A percentile compares a stretch with the other conserved stretches of the same genome.
Evolutionary conservation across 1,284 basidiomycete genomes (phyloP).

Genomic region (Volvariella surrecta): DNA sequence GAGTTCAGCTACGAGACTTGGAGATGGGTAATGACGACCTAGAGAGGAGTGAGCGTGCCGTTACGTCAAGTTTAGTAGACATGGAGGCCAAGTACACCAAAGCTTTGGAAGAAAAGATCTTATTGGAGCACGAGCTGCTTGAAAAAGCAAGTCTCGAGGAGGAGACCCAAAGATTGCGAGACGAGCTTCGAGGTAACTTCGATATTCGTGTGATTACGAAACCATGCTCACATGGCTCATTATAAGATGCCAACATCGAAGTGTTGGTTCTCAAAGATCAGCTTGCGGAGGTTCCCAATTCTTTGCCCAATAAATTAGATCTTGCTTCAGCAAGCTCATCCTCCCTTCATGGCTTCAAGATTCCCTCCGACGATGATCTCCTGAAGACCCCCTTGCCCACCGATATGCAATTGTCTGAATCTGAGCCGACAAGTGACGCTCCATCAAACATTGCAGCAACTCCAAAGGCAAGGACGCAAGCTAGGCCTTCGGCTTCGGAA

Average conservation of each 20-base stretch:
- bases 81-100: constrained; percentile 87
- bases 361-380: constrained; percentile 35
- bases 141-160: constrained; percentile 89
- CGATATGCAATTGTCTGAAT: constrained; percentile 54
- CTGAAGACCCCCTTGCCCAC: constrained; percentile 47
- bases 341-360: constrained; percentile 24
- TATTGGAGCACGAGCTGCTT: constrained; percentile 94
- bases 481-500: constrained; percentile 24
- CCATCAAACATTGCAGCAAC: constrained; percentile 24
- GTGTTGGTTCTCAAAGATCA: constrained; percentile 78
- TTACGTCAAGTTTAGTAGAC: constrained; percentile 86
- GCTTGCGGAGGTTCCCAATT: constrained; percentile 26
- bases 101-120: constrained; percentile 92
- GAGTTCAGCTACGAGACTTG: constrained; percentile 78
- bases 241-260: constrained; percentile 77
- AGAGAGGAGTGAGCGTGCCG: constrained; percentile 86
- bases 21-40: constrained; percentile 97
- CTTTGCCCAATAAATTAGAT: constrained; percentile 11
- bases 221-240: constrained; percentile 9
- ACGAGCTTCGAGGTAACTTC: constrained; percentile 81
- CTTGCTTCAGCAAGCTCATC: constrained; percentile 5
- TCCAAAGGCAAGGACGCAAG: constrained; percentile 24
- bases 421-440: constrained; percentile 30
- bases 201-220: constrained; percentile 7
- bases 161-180: constrained; percentile 86